Conservation (phyloP, 164 flowering plant genomes). For the Aristolochia fimbriata region DNA sequence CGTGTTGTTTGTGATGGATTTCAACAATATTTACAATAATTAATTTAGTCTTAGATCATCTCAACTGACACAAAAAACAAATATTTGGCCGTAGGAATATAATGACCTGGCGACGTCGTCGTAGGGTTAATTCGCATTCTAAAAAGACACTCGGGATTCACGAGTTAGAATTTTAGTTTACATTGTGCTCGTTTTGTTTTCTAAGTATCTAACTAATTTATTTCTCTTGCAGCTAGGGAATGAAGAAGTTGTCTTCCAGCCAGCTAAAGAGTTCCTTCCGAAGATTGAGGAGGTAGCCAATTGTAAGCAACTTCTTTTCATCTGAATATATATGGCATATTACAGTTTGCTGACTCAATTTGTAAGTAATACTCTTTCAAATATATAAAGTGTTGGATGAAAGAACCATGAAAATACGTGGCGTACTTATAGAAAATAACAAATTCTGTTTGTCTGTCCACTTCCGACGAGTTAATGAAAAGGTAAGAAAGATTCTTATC, state of each 20-base stretch:
- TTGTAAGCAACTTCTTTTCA: neutral
- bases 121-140: neutral
- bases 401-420: conserved; percentile 7
- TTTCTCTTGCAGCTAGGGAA: conserved; percentile 23
- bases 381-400: conserved; percentile 7
- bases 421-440: conserved; percentile 12
- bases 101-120: neutral
- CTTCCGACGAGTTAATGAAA: conserved; percentile 9
- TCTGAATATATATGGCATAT: neutral
- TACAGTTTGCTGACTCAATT: neutral
- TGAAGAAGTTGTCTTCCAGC: conserved; percentile 52
- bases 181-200: neutral
- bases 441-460: conserved; percentile 15
- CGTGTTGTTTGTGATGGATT: too few relatives aligned
- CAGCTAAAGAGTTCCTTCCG: conserved; percentile 72
- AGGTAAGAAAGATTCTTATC: conserved; percentile 2
- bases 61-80: too few relatives aligned
- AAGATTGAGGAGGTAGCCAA: conserved; percentile 72
- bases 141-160: neutral
- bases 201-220: neutral
- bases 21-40: too few relatives aligned
- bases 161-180: neutral
- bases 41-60: too few relatives aligned
- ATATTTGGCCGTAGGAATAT: too few relatives aligned
- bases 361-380: neutral